Conservation (phyloP, 2,329 filamentous ascomycete species). For the Sordariomycetes sp. region DNA sequence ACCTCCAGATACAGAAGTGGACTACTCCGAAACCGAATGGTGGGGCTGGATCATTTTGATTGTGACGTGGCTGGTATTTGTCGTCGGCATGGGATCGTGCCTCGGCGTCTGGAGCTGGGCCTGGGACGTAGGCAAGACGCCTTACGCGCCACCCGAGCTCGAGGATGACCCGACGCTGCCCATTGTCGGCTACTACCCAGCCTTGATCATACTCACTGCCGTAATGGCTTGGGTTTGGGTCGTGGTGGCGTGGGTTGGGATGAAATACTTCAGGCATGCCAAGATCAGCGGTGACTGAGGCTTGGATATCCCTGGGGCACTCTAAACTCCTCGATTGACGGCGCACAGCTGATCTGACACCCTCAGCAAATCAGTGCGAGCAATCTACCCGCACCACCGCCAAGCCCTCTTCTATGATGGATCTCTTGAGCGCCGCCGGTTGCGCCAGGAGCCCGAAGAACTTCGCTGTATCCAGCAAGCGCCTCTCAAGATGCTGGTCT, state of each 20-base stretch:
- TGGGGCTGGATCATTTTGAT: constrained; percentile 94
- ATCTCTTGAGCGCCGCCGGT: too few species aligned
- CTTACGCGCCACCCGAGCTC: constrained; percentile 88
- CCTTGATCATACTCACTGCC: constrained; percentile 81
- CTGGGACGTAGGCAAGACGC: constrained; percentile 95
- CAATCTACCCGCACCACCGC: too few species aligned
- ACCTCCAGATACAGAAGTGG: constrained; percentile 55
- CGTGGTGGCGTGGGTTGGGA: constrained; percentile 91
- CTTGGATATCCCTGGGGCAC: too few species aligned
- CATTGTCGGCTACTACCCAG: constrained; percentile 95
- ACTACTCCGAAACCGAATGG: constrained; percentile 92
- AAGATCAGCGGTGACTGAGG: constrained; percentile 66
- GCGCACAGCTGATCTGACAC: too few species aligned
- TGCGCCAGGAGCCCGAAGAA: too few species aligned
- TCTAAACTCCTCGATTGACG: too few species aligned
- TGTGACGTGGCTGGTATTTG: constrained; percentile 92
- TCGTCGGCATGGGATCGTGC: constrained; percentile 92
- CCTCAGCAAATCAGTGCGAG: too few species aligned
- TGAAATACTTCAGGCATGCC: constrained; percentile 98
- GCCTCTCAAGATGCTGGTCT: too few species aligned
- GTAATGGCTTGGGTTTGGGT: constrained; percentile 99
- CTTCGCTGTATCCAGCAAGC: too few species aligned
- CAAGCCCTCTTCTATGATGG: too few species aligned
- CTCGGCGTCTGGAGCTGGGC: constrained; percentile 97
- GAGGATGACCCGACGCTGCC: constrained; percentile 92